These are phyloP conservation scores for Carallia pectinifolia DNA, from an alignment of 345 rosid genomes.

Conservation along the genomic window DNA sequence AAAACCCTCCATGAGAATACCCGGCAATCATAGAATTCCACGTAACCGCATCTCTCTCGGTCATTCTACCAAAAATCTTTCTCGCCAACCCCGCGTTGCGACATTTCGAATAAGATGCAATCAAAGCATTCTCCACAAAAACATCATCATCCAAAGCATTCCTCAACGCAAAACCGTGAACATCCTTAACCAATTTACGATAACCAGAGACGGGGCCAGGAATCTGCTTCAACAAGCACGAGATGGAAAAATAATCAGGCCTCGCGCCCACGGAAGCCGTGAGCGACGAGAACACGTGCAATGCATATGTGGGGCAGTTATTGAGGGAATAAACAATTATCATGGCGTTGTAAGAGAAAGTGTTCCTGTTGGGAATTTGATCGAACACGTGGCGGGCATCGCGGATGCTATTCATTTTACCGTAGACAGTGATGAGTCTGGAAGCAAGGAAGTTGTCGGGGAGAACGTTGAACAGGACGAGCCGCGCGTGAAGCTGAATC, in stretches of 20 bases:
- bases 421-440: constrained; percentile 54
- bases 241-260: constrained; percentile 55
- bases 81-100: constrained; percentile 40
- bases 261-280: constrained; percentile 24
- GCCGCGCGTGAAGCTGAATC: constrained; percentile 78
- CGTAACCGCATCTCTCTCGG: constrained; percentile 60
- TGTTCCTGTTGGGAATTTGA: constrained; percentile 45
- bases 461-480: constrained; percentile 42
- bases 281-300: constrained; percentile 49
- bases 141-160: constrained; percentile 51
- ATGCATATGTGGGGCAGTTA: constrained; percentile 43
- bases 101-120: constrained; percentile 62
- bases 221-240: constrained; percentile 59
- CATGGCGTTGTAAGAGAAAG: constrained; percentile 74
- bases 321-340: constrained; percentile 62
- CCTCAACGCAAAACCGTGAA: constrained; percentile 55
- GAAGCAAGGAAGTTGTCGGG: constrained; percentile 78
- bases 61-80: constrained; percentile 60
- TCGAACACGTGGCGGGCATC: constrained; percentile 70
- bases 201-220: constrained; percentile 32
- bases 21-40: constrained; percentile 93
- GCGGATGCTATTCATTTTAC: constrained; percentile 33
- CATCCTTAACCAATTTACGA: constrained; percentile 45
- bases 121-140: constrained; percentile 62
- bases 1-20: constrained; percentile 68